phyloP scores from a whole-genome alignment of 1,284 basidiomycete species.

The Ustilago loliicola region DNA sequence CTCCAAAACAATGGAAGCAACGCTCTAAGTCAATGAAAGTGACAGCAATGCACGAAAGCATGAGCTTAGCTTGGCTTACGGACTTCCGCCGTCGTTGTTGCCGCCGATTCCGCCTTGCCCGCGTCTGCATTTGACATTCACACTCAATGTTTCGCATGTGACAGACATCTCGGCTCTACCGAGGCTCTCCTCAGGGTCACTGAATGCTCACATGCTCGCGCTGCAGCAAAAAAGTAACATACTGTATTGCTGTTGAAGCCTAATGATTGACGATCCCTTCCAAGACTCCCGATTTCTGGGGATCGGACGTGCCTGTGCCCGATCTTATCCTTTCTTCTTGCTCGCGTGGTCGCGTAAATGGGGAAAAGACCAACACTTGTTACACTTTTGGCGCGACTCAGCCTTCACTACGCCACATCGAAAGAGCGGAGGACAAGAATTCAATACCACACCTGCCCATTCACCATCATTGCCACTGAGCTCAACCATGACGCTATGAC shows the following conservation, averaged over 20 bases:
- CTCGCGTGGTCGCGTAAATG: conserved; percentile 7
- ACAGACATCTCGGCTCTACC: too few relatives aligned
- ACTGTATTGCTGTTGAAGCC: too few relatives aligned
- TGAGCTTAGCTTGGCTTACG: neutral
- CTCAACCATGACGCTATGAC: too few relatives aligned
- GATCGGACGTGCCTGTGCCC: neutral
- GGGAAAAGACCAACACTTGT: conserved; percentile 16
- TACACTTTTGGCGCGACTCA: neutral
- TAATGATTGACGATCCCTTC: neutral
- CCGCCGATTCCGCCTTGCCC: neutral
- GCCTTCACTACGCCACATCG: neutral
- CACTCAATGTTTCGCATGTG: too few relatives aligned
- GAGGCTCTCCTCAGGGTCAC: too few relatives aligned
- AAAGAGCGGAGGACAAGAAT: neutral
- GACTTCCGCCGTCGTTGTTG: neutral
- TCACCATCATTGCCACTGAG: too few relatives aligned
- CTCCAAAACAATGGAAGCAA: too few relatives aligned
- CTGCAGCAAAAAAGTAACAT: too few relatives aligned
- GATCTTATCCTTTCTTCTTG: neutral
- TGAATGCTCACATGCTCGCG: too few relatives aligned
- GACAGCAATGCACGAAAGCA: neutral
- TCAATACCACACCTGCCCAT: too few relatives aligned
- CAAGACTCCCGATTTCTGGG: neutral
- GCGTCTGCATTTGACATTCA: too few relatives aligned
- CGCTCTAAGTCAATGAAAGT: too few relatives aligned